These are phyloP conservation scores for Astrephomene gubernaculifera DNA, from an alignment of 139 green algal species.

Conservation along the genomic window DNA sequence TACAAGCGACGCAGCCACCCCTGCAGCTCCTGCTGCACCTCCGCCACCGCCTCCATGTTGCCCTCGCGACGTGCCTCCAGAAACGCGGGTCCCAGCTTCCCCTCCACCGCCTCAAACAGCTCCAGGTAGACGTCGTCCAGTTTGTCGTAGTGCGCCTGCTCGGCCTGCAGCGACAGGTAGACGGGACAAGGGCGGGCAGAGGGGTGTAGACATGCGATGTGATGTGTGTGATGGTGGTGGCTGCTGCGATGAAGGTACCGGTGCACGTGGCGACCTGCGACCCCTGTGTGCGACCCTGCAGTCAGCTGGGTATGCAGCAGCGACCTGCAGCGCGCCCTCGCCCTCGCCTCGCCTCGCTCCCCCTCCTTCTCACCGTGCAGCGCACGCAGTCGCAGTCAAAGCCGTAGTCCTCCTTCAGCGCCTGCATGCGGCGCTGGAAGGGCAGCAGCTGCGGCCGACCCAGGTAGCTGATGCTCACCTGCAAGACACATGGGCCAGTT, in stretches of 20 bases:
- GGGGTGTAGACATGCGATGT: no score
- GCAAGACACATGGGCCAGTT: no score
- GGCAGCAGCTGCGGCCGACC: constrained; percentile 55
- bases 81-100: constrained; percentile 30
- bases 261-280: no score
- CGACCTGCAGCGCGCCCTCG: no score
- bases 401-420: constrained; percentile 51
- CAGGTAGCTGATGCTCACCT: constrained; percentile 59
- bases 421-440: constrained; percentile 14
- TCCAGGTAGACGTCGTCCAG: constrained; percentile 41
- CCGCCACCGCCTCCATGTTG: constrained; percentile 22
- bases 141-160: constrained; percentile 26
- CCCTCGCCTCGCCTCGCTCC: no score
- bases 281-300: no score
- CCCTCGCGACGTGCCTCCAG: not conserved
- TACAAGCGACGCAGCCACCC: constrained; percentile 32
- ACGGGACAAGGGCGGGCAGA: no score
- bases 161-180: not conserved
- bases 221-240: no score
- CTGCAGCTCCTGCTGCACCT: constrained; percentile 17
- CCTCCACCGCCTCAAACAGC: constrained; percentile 26
- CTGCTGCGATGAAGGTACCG: no score
- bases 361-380: constrained; percentile 24
- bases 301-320: no score
- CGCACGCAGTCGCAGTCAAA: constrained; percentile 56